Percentiles rank a stretch among this genome's conserved stretches.
Conservation (phyloP, 1,139 yeast genomes). For the Scheffersomyces titani region DNA sequence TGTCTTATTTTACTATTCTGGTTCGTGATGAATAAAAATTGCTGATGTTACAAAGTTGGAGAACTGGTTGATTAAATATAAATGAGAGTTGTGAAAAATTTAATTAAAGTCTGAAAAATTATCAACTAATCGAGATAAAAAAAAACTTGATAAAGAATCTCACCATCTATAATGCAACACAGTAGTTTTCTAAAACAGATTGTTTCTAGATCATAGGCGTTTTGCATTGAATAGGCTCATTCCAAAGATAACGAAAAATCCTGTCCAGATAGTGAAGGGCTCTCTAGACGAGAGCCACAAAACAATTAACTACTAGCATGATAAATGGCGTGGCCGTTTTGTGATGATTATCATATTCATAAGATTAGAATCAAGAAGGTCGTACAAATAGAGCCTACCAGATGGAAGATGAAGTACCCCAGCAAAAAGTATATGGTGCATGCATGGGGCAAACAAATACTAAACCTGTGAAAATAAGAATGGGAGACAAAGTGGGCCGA, state of each 20-base stretch:
- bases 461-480: neutral
- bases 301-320: neutral
- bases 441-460: neutral
- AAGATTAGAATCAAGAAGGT: neutral
- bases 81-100: neutral
- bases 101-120: neutral
- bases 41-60: neutral
- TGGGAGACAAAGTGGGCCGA: neutral
- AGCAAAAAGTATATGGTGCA: neutral
- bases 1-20: neutral
- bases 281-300: neutral
- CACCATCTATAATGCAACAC: neutral
- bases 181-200: neutral
- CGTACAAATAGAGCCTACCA: neutral
- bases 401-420: no score
- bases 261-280: neutral
- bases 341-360: neutral
- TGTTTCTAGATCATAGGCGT: neutral
- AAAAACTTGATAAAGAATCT: neutral
- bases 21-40: constrained; percentile 1
- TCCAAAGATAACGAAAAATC: neutral
- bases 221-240: neutral
- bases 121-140: neutral
- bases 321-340: neutral
- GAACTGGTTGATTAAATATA: neutral